Evolutionary conservation across 2,329 filamentous ascomycete species (phyloP).

Genomic region (Claviceps capensis): DNA sequence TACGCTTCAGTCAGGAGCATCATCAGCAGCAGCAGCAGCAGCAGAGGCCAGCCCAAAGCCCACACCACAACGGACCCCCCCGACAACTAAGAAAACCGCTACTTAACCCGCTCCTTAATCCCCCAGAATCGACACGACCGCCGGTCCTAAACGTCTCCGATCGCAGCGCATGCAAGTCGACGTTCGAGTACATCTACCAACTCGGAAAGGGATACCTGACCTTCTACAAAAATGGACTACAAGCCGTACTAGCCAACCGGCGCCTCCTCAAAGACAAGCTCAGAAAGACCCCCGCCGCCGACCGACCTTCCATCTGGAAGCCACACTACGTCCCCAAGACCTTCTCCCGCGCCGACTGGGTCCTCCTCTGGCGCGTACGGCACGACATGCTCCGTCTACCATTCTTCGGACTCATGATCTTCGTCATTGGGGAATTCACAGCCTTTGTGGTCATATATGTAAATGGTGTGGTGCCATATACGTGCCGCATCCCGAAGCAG

Average conservation of each 20-base stretch:
- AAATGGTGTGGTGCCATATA: conserved; percentile 57
- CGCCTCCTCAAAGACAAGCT: conserved; percentile 33
- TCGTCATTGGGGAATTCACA: conserved; percentile 76
- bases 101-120: conserved; percentile 42
- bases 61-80: conserved; percentile 11
- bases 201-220: conserved; percentile 61
- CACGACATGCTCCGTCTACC: conserved; percentile 69
- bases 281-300: conserved; percentile 36
- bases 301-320: conserved; percentile 28
- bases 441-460: conserved; percentile 64
- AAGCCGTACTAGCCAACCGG: conserved; percentile 58
- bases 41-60: conserved; percentile 12
- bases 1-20: conserved; percentile 6
- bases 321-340: conserved; percentile 20
- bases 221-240: conserved; percentile 83
- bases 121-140: conserved; percentile 59
- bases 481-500: conserved; percentile 73
- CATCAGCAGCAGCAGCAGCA: conserved; percentile 10
- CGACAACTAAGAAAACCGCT: no score
- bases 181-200: conserved; percentile 35
- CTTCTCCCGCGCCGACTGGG: conserved; percentile 52
- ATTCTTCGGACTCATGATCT: conserved; percentile 59
- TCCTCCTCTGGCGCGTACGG: conserved; percentile 52
- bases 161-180: conserved; percentile 25
- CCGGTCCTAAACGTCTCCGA: conserved; percentile 51